phyloP scores from a whole-genome alignment of 768 basidiomycete genomes.

The Daedalea quercina region DNA sequence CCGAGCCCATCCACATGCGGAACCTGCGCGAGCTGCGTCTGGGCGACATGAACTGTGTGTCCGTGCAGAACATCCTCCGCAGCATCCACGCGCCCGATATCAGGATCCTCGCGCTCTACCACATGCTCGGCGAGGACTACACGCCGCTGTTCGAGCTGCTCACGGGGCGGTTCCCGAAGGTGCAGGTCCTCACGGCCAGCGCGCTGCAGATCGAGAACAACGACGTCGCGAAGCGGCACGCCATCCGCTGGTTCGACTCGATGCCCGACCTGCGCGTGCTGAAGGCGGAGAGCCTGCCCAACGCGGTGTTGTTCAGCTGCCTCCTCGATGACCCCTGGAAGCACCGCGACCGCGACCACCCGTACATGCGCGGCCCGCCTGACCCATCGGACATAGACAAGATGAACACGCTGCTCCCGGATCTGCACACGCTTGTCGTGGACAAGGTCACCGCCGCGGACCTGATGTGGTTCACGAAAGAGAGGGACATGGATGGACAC shows the following conservation, averaged over 20 bases:
- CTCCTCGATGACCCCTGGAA: slow-evolving; percentile 37
- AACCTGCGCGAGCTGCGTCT: slow-evolving; percentile 45
- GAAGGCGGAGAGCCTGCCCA: slow-evolving; percentile 17
- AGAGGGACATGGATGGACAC: neutral
- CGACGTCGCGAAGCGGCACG: slow-evolving; percentile 18
- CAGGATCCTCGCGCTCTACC: slow-evolving; percentile 51
- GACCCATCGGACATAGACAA: too few species aligned
- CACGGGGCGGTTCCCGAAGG: slow-evolving; percentile 41
- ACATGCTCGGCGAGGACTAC: slow-evolving; percentile 45
- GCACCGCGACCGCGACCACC: neutral
- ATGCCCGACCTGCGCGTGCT: slow-evolving; percentile 42
- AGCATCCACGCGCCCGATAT: slow-evolving; percentile 53
- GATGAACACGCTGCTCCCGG: neutral
- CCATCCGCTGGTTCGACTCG: slow-evolving; percentile 48
- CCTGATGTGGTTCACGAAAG: neutral
- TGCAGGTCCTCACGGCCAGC: slow-evolving; percentile 50
- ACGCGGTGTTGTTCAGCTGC: slow-evolving; percentile 28
- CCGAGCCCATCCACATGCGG: slow-evolving; percentile 38
- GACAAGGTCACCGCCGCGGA: neutral
- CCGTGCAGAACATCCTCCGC: slow-evolving; percentile 39
- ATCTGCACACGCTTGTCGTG: neutral
- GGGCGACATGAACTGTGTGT: slow-evolving; percentile 47
- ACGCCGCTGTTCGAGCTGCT: slow-evolving; percentile 38
- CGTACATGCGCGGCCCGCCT: too few species aligned
- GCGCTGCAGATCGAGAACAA: slow-evolving; percentile 30